These are phyloP conservation scores for Lantana camara DNA, from an alignment of 257 asterid genomes.

Conservation along the genomic window DNA sequence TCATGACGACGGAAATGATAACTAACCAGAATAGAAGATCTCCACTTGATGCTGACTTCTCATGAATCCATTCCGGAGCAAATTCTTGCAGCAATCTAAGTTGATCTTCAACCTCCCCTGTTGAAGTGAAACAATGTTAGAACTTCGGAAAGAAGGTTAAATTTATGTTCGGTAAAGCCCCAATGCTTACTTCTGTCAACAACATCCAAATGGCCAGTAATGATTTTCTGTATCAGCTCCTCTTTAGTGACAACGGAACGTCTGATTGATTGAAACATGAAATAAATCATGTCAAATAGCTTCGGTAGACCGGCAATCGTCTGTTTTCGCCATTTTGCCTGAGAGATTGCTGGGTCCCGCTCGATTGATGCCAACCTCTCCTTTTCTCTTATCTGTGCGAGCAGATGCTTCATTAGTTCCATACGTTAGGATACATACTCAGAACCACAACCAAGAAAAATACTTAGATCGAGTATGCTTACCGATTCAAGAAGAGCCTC, in stretches of 20 bases:
- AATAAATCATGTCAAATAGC: constrained; percentile 64
- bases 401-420: not conserved
- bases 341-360: constrained; percentile 83
- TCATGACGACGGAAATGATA: not conserved
- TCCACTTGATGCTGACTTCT: constrained; percentile 58
- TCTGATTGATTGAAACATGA: constrained; percentile 62
- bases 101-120: constrained; percentile 82
- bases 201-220: constrained; percentile 49
- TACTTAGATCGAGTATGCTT: constrained; percentile 25
- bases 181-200: constrained; percentile 58
- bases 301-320: constrained; percentile 73
- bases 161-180: constrained; percentile 5
- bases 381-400: constrained; percentile 68
- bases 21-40: constrained; percentile 64
- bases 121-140: constrained; percentile 15
- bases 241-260: constrained; percentile 70
- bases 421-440: not conserved
- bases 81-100: constrained; percentile 70
- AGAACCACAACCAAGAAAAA: not conserved
- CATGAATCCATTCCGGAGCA: constrained; percentile 86
- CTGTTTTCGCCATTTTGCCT: constrained; percentile 65
- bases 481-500: constrained; percentile 69
- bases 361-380: constrained; percentile 56
- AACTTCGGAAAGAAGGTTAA: not conserved
- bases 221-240: constrained; percentile 60